A percentile compares a stretch with the other conserved stretches of the same genome.
phyloP scores from a whole-genome alignment of 2,329 filamentous ascomycete genomes.

The Cryphonectria naterciae region DNA sequence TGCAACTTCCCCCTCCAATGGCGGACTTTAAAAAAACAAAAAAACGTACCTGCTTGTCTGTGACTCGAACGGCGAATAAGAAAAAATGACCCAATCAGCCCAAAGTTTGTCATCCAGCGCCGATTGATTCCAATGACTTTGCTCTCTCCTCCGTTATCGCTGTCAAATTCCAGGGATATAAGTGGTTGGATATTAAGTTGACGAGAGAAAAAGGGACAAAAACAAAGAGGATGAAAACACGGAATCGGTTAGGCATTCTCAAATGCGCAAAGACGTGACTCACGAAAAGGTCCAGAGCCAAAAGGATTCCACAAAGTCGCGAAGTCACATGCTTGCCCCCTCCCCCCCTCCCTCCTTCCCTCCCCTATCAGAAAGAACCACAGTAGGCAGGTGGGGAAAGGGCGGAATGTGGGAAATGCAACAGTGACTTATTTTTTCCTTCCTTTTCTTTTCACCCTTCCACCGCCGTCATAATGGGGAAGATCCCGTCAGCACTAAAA shows the following conservation, averaged over 20 bases:
- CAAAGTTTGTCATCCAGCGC: background rate
- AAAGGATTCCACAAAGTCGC: background rate
- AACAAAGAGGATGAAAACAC: background rate
- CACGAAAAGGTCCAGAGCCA: constrained; percentile 18
- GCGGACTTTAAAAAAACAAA: background rate
- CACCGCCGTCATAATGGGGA: background rate
- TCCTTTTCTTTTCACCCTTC: background rate
- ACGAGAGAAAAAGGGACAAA: background rate
- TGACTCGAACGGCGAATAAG: constrained; percentile 1
- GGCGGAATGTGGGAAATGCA: background rate
- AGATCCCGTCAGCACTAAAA: background rate
- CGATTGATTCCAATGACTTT: background rate
- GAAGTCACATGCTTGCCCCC: constrained; percentile 14
- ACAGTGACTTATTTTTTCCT: background rate
- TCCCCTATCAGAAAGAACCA: background rate
- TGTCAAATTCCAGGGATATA: background rate
- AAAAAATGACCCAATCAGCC: background rate
- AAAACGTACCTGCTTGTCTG: background rate
- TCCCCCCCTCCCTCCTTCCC: background rate
- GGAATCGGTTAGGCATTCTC: background rate
- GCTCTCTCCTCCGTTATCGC: constrained; percentile 1
- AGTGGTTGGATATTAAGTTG: background rate
- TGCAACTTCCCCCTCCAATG: background rate
- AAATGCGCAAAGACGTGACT: constrained; percentile 29
- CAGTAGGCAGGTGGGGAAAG: background rate